Evolutionary conservation across 1,284 basidiomycete genomes (phyloP), one percentile per base, ranked within the genome.

Genomic region (Lignosus rhinocerotis): DNA sequence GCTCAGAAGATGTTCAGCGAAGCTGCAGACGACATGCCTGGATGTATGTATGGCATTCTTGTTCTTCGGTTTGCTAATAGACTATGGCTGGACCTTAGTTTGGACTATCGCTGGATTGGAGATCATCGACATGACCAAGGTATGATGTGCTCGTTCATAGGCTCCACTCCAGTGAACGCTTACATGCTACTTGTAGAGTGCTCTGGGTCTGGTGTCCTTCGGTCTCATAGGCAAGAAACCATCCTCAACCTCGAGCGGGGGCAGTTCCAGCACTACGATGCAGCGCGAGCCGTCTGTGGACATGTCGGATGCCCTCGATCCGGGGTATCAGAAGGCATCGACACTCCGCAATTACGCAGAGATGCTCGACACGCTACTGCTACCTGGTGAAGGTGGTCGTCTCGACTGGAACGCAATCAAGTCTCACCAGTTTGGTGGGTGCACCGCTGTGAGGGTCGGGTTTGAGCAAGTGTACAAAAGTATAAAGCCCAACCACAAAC

Each of bases 331-430:
- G 31, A 42, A 51, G 25, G 58, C 49, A 5, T 45, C 53, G 19
- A 43, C 19, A 16, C 53, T 59, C 6, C 41, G 58, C 31, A 33
- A 45, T 8, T 51, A 51, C 19, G 58, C 58, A 14, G 53, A 59
- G 31, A 51, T 31, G n/a, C 58, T 59, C 16, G 42, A 51, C 7
- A 38, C 44, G 16, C 44, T 59, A 2, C 44, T 55, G 6, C 43
- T 44, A 0, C 30, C 49, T 4, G 49, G 49, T 9, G 38, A 41
- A 6, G 32, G 44, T 12, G 49, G 58, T 16, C 17, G 43, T 8
- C 53, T 42, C 2, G 50, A 55, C 53, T 59, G 58, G 58, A 31
- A 48, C 25, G 49, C 48, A 9, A 47, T 59, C 53, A 55, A 50
- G 44, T 38, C 58, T 7, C 2, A 12, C 11, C 44, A 42, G 41